Evolutionary conservation across 345 rosid genomes (phyloP), one percentile per base, ranked within the genome.

Genomic region (Corchorus olitorius): DNA sequence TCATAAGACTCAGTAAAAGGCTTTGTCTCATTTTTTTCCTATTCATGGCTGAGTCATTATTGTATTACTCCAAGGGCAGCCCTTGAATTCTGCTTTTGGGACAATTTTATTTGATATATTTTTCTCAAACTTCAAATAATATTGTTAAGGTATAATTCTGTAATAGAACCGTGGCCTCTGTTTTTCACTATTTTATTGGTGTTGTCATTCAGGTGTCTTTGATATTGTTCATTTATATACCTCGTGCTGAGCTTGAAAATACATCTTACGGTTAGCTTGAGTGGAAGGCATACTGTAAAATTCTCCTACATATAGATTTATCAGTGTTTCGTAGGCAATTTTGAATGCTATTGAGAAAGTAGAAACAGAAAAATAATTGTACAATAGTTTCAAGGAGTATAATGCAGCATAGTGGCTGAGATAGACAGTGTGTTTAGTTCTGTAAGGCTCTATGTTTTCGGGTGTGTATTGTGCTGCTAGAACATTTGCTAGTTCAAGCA

Each of bases 241-340:
- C 37, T 46, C 35, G 12, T 13, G 48, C 56, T 68, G 55, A 48
- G 54, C 72, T 67, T 48, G 72, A 68, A 35, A 68, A 27, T 48
- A 3, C 56, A 48, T 49, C 72, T 20, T 68, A 49, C 22, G 15
- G 41, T 48, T 41, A 22, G 41, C 56, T 22, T 14, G 39, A 27
- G 72, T 33, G 50, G 45, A 69, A 69, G 41, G 58, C 19, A 16
- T 68, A 14, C 37, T 17, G 39, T 63, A 43, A 49, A 8, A 39
- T 48, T 55, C 37, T 20, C 39, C 14, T 27, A 27, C 37, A 14
- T 20, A 11, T 48, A 49, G 41, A 46, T 67, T 11, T 46, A 67
- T 12, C 55, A 67, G 39, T 67, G 41, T n/a, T 46, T 67, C 56
- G 22, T 22, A 46, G n/a, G 22, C 48, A 68, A 27, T 22, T 68